Evolutionary conservation across 305 asterid species (phyloP).

Genomic region (Fraxinus ornus): DNA sequence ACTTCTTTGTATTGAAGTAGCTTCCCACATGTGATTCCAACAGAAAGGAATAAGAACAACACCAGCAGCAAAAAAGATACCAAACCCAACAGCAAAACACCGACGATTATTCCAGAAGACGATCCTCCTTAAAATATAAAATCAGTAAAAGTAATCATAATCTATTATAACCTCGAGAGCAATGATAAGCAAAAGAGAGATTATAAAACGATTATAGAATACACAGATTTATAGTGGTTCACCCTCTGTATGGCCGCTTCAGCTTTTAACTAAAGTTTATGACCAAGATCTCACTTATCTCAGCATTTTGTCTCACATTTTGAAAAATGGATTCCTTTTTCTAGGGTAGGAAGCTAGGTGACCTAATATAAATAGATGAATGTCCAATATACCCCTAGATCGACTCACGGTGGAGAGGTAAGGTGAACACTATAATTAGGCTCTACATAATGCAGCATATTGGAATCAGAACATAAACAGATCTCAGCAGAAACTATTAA

Average conservation of each 20-base stretch:
- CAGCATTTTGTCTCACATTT: background rate
- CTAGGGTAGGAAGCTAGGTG: background rate
- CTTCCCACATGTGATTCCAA: constrained; percentile 78
- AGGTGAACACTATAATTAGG: background rate
- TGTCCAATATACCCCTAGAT: background rate
- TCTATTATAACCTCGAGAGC: background rate
- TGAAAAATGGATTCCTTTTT: background rate
- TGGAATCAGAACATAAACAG: background rate
- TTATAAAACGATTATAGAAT: background rate
- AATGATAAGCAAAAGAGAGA: background rate
- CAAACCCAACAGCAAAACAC: constrained; percentile 56
- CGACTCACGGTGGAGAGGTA: background rate
- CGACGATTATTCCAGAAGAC: constrained; percentile 60
- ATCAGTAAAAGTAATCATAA: background rate
- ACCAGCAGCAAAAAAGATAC: constrained; percentile 60
- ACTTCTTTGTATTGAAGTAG: constrained; percentile 90
- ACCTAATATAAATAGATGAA: background rate
- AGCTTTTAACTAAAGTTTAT: background rate
- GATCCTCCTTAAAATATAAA: constrained; percentile 51
- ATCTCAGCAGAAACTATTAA: background rate
- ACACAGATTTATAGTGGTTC: background rate
- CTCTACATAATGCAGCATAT: background rate
- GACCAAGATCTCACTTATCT: background rate
- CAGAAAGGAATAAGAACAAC: constrained; percentile 66
- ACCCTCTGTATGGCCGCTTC: background rate